A percentile compares a stretch with the other conserved stretches of the same genome.
These are phyloP conservation scores for Tuctoria greenei DNA, from an alignment of 176 grass and related monocot species.

Conservation along the genomic window DNA sequence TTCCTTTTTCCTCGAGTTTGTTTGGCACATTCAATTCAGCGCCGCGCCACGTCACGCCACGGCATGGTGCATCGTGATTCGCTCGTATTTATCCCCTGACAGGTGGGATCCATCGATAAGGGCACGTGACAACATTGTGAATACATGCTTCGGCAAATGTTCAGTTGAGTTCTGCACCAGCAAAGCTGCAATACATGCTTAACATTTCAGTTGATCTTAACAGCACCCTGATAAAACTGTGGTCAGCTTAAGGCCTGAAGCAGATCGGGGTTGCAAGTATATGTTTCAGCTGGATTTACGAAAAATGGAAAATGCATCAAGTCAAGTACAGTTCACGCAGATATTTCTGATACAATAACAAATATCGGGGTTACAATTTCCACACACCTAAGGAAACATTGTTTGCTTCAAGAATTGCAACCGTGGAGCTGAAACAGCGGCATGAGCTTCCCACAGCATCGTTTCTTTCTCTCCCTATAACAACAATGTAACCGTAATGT, in stretches of 20 bases:
- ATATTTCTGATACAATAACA: slow-evolving; percentile 13
- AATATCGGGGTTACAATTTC: slow-evolving; percentile 15
- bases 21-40: slow-evolving; percentile 16
- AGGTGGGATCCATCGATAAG: not conserved
- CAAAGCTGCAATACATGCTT: not conserved
- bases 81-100: not conserved
- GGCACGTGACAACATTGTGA: not conserved
- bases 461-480: not conserved
- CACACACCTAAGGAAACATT: slow-evolving; percentile 23
- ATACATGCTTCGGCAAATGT: not conserved
- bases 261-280: not conserved
- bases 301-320: not conserved
- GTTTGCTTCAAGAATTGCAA: slow-evolving; percentile 13
- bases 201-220: not conserved
- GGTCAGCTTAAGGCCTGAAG: not conserved
- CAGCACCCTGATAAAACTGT: not conserved
- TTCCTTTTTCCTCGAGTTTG: not conserved
- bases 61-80: not conserved
- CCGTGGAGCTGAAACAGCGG: not conserved
- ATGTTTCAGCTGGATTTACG: not conserved
- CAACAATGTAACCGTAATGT: slow-evolving; percentile 14
- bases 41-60: not conserved
- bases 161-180: not conserved
- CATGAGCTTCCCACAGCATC: not conserved
- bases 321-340: slow-evolving; percentile 1